phyloP scores from a whole-genome alignment of 768 basidiomycete genomes.

The Tulasnella sp. region DNA sequence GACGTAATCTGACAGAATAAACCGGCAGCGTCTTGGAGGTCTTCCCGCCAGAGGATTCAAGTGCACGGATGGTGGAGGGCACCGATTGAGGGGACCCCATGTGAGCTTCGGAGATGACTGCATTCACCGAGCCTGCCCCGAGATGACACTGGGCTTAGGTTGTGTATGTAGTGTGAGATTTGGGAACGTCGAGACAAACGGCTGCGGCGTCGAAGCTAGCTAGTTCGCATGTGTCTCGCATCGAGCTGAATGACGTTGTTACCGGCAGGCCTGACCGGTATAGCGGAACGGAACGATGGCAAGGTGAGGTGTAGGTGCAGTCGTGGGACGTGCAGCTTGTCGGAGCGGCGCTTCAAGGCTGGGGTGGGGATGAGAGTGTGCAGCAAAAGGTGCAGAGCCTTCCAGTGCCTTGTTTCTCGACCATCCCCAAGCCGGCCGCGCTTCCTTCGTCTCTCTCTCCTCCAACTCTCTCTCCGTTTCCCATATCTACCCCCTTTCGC shows the following conservation, averaged over 20 bases:
- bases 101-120: not conserved
- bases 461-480: not conserved
- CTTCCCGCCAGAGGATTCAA: not conserved
- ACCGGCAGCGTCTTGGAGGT: not conserved
- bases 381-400: not conserved
- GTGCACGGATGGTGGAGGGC: not conserved
- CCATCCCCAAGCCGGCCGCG: not conserved
- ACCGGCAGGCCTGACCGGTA: not conserved
- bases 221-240: not conserved
- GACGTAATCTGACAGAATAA: not conserved
- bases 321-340: not conserved
- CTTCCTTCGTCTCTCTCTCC: not conserved
- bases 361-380: not conserved
- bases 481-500: constrained; percentile 1
- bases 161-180: not conserved
- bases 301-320: not conserved
- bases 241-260: not conserved
- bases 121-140: not conserved
- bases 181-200: not conserved
- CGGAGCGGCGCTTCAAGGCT: not conserved
- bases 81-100: not conserved
- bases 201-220: not conserved
- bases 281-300: not conserved
- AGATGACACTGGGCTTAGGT: not conserved
- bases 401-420: constrained; percentile 2